Conservation (phyloP, 768 basidiomycete species). For the Leccinum fibrillosum region DNA sequence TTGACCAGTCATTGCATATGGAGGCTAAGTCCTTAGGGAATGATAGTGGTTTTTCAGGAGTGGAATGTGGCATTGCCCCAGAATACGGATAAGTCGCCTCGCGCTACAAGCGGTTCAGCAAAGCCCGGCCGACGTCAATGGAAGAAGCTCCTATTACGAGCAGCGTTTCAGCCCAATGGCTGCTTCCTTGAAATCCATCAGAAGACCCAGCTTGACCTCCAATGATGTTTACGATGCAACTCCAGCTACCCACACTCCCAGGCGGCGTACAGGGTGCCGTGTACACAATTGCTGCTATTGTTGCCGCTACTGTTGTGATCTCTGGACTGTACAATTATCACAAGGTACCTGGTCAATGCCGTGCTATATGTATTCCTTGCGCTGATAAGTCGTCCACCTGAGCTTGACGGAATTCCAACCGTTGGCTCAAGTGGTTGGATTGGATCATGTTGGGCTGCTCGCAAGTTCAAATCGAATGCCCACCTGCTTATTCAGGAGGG, state of each 20-base stretch:
- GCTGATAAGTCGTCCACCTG: neutral
- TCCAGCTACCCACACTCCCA: slow-evolving; percentile 2
- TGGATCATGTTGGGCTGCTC: slow-evolving; percentile 26
- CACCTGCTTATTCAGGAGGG: slow-evolving; percentile 30
- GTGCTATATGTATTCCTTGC: neutral
- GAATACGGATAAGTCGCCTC: no score
- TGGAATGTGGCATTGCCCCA: no score
- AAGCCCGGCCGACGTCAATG: no score
- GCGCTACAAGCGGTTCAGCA: no score
- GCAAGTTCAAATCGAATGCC: slow-evolving; percentile 19
- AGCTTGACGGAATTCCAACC: slow-evolving; percentile 33
- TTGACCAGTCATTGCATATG: no score
- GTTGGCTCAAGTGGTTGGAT: slow-evolving; percentile 25
- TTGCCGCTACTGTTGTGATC: slow-evolving; percentile 1
- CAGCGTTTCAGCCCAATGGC: no score
- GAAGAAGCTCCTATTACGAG: no score
- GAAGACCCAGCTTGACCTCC: no score
- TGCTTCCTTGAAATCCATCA: no score
- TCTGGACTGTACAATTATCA: slow-evolving; percentile 1
- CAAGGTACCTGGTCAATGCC: neutral
- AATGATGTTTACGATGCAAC: neutral
- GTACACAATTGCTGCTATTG: slow-evolving; percentile 9
- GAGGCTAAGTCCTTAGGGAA: no score
- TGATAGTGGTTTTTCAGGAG: no score
- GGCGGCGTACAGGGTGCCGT: neutral